A percentile compares a stretch with the other conserved stretches of the same genome.
Conservation (phyloP, 495 filamentous ascomycete genomes). For the Penicillium silybi region DNA sequence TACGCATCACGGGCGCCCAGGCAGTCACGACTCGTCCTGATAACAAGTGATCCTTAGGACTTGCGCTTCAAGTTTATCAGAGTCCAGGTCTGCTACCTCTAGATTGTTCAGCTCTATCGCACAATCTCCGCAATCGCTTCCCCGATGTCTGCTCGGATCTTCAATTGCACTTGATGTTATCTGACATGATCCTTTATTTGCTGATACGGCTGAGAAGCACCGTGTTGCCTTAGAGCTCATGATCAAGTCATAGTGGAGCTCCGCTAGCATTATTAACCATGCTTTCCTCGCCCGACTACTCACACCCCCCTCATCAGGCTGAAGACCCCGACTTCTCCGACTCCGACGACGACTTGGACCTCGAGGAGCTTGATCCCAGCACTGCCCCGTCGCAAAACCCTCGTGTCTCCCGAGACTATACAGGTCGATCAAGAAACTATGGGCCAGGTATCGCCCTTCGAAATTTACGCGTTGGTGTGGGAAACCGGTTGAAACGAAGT, state of each 20-base stretch:
- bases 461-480: constrained; percentile 63
- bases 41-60: not conserved
- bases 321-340: constrained; percentile 33
- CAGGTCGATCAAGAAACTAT: constrained; percentile 38
- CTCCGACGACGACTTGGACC: constrained; percentile 57
- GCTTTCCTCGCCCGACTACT: constrained; percentile 40
- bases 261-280: constrained; percentile 16
- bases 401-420: constrained; percentile 39
- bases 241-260: constrained; percentile 4
- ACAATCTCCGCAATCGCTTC: not conserved
- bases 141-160: constrained; percentile 13
- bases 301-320: constrained; percentile 29
- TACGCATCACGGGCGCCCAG: constrained; percentile 8
- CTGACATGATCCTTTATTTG: constrained; percentile 19
- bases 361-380: constrained; percentile 67
- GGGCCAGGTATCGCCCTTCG: constrained; percentile 64
- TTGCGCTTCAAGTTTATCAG: not conserved
- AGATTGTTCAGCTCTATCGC: not conserved
- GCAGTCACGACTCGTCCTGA: constrained; percentile 8
- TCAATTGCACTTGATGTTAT: constrained; percentile 19
- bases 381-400: constrained; percentile 36
- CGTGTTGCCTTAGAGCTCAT: constrained; percentile 3
- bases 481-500: constrained; percentile 55
- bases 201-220: constrained; percentile 6
- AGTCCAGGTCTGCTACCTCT: not conserved